Evolutionary conservation across 176 grass and related monocot species (phyloP).

Genomic region (Phoenix dactylifera): DNA sequence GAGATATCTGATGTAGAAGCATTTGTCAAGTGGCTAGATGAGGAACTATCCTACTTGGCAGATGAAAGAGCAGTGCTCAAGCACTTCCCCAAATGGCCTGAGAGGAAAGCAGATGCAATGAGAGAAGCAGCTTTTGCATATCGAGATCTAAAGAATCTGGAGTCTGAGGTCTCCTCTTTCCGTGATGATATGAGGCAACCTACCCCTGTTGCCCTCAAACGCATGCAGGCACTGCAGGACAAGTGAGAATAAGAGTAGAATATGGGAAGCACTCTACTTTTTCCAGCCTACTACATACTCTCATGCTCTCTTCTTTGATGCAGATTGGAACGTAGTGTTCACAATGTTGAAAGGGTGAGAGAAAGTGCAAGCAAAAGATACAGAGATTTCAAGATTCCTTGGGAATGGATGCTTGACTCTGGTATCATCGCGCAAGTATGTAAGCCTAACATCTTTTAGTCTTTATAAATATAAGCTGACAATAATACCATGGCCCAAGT

Average conservation of each 20-base stretch:
- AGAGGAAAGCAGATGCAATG: conserved; percentile 97
- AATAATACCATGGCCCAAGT: no score
- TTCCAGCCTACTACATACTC: no score
- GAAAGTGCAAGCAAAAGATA: conserved; percentile 72
- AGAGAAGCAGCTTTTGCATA: conserved; percentile 89
- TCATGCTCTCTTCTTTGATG: background rate
- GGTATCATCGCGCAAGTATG: conserved; percentile 76
- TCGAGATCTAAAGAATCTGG: conserved; percentile 78
- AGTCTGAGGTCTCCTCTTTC: conserved; percentile 66
- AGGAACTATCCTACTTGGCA: conserved; percentile 84
- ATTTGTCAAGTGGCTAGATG: conserved; percentile 97
- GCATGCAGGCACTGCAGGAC: conserved; percentile 79
- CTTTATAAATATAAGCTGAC: background rate
- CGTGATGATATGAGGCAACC: conserved; percentile 62
- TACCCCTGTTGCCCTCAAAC: conserved; percentile 57
- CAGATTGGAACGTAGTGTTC: conserved; percentile 82
- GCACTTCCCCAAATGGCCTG: conserved; percentile 91
- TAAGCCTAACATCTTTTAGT: conserved; percentile 9
- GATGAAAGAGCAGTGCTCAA: conserved; percentile 99
- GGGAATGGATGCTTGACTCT: conserved; percentile 96
- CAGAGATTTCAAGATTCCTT: conserved; percentile 79
- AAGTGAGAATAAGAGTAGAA: conserved; percentile 48
- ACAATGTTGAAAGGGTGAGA: conserved; percentile 70
- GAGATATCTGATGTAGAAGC: conserved; percentile 87
- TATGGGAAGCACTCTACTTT: background rate